phyloP scores from a whole-genome alignment of 257 asterid genomes.

The Rhazya stricta region DNA sequence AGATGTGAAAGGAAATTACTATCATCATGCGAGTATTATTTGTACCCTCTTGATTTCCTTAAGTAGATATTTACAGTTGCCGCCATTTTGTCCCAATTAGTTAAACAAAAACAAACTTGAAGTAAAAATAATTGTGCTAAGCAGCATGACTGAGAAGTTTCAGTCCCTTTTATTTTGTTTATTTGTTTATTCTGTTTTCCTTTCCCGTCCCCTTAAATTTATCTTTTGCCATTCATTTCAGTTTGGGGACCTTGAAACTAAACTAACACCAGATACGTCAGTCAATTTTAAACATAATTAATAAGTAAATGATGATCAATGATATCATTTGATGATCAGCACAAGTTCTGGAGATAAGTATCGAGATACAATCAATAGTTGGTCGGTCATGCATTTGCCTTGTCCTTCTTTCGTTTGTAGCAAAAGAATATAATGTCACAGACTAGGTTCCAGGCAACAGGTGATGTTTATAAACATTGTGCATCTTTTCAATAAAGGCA shows the following conservation, averaged over 20 bases:
- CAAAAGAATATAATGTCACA: not conserved
- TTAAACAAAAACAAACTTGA: not conserved
- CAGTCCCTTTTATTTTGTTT: too few species aligned
- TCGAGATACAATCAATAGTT: not conserved
- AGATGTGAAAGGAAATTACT: not conserved
- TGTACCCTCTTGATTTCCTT: not conserved
- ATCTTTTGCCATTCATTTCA: not conserved
- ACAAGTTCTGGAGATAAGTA: not conserved
- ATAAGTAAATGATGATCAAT: not conserved
- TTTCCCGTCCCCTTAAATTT: not conserved
- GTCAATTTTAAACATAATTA: not conserved
- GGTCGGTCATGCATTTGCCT: too few species aligned
- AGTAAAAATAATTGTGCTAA: not conserved
- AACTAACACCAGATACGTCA: not conserved
- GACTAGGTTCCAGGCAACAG: too few species aligned
- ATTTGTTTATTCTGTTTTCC: too few species aligned
- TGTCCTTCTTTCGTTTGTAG: not conserved
- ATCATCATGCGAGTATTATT: not conserved
- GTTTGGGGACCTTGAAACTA: not conserved
- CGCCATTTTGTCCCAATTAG: not conserved
- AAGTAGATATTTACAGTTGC: not conserved
- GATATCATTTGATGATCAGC: not conserved
- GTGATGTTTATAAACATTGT: not conserved
- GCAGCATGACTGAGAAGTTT: not conserved
- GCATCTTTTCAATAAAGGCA: not conserved